Conservation (phyloP, 495 filamentous ascomycete species). For the Aspergillus wentii region DNA sequence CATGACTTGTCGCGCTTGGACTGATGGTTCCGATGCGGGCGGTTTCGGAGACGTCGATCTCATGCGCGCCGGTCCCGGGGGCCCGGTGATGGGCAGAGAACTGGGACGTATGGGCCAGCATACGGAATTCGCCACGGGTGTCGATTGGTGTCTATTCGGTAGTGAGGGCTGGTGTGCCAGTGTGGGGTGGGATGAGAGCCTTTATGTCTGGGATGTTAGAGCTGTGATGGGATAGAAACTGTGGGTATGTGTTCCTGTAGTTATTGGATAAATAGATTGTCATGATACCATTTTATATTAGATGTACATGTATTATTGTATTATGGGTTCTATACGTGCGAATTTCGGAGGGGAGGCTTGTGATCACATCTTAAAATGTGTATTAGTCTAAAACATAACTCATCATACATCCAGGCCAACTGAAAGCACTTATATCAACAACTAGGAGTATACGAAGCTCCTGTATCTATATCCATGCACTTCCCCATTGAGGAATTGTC, state of each 20-base stretch:
- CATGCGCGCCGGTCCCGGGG: constrained; percentile 34
- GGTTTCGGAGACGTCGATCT: constrained; percentile 40
- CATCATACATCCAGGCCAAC: too few species aligned
- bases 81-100: constrained; percentile 54
- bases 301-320: background rate
- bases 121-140: constrained; percentile 94
- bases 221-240: constrained; percentile 49
- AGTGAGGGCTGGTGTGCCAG: constrained; percentile 93
- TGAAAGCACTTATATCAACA: too few species aligned
- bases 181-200: constrained; percentile 85
- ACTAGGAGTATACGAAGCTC: too few species aligned
- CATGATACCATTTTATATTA: background rate
- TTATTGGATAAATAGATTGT: background rate
- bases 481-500: too few species aligned
- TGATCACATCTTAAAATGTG: too few species aligned
- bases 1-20: constrained; percentile 95
- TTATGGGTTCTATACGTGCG: too few species aligned
- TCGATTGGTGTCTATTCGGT: constrained; percentile 97
- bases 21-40: constrained; percentile 57
- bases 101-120: constrained; percentile 85
- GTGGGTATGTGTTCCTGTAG: background rate
- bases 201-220: constrained; percentile 89
- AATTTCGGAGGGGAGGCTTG: too few species aligned
- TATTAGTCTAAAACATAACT: too few species aligned
- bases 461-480: too few species aligned